phyloP scores from a whole-genome alignment of 75 land plant species.

The Cunninghamia lanceolata region DNA sequence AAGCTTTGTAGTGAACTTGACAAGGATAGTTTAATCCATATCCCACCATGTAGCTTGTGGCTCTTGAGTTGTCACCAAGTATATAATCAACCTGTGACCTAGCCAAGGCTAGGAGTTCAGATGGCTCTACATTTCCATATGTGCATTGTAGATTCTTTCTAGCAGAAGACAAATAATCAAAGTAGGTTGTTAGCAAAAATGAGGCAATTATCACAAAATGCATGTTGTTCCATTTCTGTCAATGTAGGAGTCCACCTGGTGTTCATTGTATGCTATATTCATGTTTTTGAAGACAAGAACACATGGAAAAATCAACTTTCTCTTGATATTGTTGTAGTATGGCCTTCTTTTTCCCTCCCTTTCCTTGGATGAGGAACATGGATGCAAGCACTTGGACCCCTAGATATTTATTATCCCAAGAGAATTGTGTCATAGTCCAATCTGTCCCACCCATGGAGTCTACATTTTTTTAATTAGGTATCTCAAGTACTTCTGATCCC shows the following conservation, averaged over 20 bases:
- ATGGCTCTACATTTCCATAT: constrained; percentile 3
- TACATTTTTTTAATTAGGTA: constrained; percentile 42
- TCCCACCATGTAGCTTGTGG: constrained; percentile 47
- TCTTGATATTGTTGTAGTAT: constrained; percentile 26
- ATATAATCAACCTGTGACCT: constrained; percentile 41
- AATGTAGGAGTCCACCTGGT: constrained; percentile 36
- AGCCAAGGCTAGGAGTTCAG: constrained; percentile 24
- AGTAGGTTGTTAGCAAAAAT: constrained; percentile 24
- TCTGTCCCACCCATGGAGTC: constrained; percentile 42
- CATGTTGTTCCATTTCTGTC: constrained; percentile 40
- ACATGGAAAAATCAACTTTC: constrained; percentile 26
- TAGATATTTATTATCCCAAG: constrained; percentile 61
- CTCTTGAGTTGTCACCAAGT: constrained; percentile 34
- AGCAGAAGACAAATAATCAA: constrained; percentile 21
- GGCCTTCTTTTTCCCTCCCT: constrained; percentile 15
- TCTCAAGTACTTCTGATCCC: constrained; percentile 37
- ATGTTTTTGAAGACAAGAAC: constrained; percentile 32
- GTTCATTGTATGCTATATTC: constrained; percentile 21
- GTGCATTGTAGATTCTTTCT: constrained; percentile 21
- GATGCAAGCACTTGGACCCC: constrained; percentile 63
- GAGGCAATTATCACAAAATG: constrained; percentile 35
- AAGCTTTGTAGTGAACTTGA: constrained; percentile 31
- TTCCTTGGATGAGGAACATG: constrained; percentile 52
- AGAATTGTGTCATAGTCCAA: constrained; percentile 47
- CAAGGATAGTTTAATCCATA: constrained; percentile 24